Base-by-base conservation (phyloP, 768 basidiomycete genomes). In the Lactarius trivialis region DNA sequence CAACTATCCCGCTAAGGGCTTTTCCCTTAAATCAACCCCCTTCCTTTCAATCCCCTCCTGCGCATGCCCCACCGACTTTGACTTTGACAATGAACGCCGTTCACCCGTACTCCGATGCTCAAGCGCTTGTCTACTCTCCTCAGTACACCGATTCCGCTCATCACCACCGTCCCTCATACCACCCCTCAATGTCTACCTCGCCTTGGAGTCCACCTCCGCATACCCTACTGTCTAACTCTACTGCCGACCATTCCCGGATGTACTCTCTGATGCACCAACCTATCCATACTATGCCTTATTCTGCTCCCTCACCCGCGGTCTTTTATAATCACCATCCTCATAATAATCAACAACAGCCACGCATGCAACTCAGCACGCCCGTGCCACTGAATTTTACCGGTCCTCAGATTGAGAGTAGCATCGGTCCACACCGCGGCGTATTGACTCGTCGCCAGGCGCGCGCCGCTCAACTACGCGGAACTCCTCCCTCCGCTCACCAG, bases 161-260 rank as follows among this genome's bases (percentile, higher is more conserved):
- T 63, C 65, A 61, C 58, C 65, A 64, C 64, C 65, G 65, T 12
- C 33, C 63, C 19, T 59, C 63, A 14, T 51, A 65, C 60, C 64
- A 67, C 37, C 55, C 60, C 8, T 33, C 66, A 11, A 53, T 62
- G 50, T 53, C 64, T 28, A 26, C 65, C 58, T 68, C 68, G 49
- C 33, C 67, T 33, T 73, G 71, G 71, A 67, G 67, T 21, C 60
- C 59, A 19, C 52, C 67, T 17, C 60, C 68, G 19, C 67, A 69
- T 45, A 55, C 62, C 45, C 67, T 62, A n/a, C 63, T 65, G 52
- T 57, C 57, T 48, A 43, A 48, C n/a, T 63, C 70, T 11, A 56
- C 56, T 41, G 52, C 67, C 19, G 66, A 60, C 49, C 67, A 68
- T 36, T 51, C 65, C 19, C 60, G 68, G 26, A 65, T 69, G 60